Evolutionary conservation across 768 basidiomycete species (phyloP).

Genomic region (Kondoa subrosea): DNA sequence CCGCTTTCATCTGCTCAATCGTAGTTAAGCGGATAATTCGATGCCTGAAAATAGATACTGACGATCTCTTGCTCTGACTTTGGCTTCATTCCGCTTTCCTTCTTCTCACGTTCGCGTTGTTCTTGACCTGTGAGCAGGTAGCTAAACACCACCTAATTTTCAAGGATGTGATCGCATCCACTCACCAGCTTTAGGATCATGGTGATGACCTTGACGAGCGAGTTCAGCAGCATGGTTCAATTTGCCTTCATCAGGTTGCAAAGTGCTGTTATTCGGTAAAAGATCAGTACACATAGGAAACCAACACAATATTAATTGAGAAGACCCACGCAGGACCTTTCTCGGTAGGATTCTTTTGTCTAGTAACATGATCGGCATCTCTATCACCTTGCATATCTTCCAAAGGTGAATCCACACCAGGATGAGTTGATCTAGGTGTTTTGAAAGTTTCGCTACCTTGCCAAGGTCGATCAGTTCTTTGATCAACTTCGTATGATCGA

Average conservation of each 20-base stretch:
- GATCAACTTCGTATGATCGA: background rate
- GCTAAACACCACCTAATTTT: too few relatives aligned
- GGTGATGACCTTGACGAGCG: background rate
- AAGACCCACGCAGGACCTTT: background rate
- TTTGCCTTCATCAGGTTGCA: background rate
- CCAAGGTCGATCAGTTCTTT: background rate
- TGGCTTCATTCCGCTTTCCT: too few relatives aligned
- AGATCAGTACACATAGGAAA: too few relatives aligned
- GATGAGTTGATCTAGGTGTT: background rate
- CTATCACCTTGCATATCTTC: background rate
- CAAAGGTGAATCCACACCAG: background rate
- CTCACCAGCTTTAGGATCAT: background rate
- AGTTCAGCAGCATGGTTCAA: background rate
- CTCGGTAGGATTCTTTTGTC: background rate
- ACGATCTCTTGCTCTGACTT: too few relatives aligned
- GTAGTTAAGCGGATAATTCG: too few relatives aligned
- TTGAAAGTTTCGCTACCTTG: background rate
- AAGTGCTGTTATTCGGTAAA: background rate
- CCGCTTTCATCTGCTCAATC: too few relatives aligned
- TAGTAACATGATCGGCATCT: background rate
- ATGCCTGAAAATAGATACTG: too few relatives aligned
- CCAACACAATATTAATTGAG: background rate
- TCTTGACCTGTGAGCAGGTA: too few relatives aligned
- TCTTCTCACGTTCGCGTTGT: too few relatives aligned
- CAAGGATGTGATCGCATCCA: background rate